Conservation (phyloP, 352 stramenopile genomes). For the Aphanomyces euteiches region DNA sequence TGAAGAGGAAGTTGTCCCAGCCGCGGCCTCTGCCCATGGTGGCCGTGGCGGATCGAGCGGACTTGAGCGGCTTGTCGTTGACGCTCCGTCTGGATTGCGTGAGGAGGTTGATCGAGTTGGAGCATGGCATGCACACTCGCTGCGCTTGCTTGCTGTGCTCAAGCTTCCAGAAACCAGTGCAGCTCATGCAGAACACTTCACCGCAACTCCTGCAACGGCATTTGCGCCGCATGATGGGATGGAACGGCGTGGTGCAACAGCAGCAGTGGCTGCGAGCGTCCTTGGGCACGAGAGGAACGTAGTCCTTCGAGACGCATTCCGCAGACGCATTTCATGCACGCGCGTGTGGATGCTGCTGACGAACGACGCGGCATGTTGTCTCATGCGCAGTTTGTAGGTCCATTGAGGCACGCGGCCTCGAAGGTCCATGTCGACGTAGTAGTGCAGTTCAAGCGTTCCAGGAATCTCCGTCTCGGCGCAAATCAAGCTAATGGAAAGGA, state of each 20-base stretch:
- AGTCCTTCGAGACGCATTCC: background rate
- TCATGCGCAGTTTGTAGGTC: background rate
- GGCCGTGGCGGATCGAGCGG: background rate
- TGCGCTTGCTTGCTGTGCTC: background rate
- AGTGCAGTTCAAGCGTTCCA: background rate
- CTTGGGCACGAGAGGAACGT: background rate
- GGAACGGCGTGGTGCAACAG: constrained; percentile 12
- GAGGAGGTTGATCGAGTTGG: background rate
- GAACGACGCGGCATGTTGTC: background rate
- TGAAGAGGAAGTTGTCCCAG: too few species aligned
- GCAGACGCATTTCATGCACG: constrained; percentile 1
- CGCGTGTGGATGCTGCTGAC: background rate
- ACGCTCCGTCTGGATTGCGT: background rate
- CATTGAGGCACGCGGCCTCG: background rate
- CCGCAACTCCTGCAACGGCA: constrained; percentile 12
- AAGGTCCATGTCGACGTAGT: constrained; percentile 14
- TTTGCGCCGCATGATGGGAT: constrained; percentile 10
- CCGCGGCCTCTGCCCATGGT: background rate
- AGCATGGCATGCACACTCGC: constrained; percentile 15
- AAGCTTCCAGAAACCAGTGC: constrained; percentile 1
- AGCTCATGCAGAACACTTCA: constrained; percentile 18
- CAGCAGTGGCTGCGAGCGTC: background rate
- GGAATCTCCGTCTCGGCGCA: background rate
- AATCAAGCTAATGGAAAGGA: background rate
- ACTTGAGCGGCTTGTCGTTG: background rate